Base-by-base conservation (phyloP, 2,329 filamentous ascomycete species). In the Alternaria tenuissima region DNA sequence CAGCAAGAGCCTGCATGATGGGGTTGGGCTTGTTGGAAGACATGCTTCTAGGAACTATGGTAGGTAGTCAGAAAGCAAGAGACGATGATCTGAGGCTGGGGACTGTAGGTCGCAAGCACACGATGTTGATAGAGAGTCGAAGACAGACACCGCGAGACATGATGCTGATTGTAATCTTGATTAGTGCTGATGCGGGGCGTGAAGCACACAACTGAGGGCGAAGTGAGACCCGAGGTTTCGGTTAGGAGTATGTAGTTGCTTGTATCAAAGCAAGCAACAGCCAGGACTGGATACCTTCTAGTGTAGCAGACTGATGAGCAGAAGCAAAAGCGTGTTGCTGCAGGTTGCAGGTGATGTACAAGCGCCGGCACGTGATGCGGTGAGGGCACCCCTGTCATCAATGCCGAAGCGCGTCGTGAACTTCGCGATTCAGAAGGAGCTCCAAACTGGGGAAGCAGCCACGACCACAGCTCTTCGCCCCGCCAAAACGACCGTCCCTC, bases 381-480 rank as follows among this genome's bases (percentile, higher is more conserved):
- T 63, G 53, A 54, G 61, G 64, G 63, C 53, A 69, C 59, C 74
- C 72, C 59, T 71, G 72, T 52, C 56, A 59, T 52, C 60, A 65
- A 54, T 65, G 61, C 62, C 62, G 56, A 69, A 63, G 69, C 71
- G 72, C 70, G 72, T 74, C 67, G 67, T 71, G 64, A 62, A 67
- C 61, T 66, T 75, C 72, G 74, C 73, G 72, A 74, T 64, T 59
- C 54, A 52, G 57, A 65, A 57, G 55, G 54, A 70, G 62, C 65
- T 67, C 64, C 59, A 55, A 66, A 62, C 54, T 63, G 57, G 57
- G 62, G 63, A 72, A 69, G 70, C 63, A 61, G 61, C 64, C 63
- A 69, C 61, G 62, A 62, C 59, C 47, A 43, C 60, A 59, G 46
- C 52, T 52, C 22, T 34, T 55, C 41, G 34, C 52, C 49, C 55